Evolutionary conservation across 345 rosid genomes (phyloP).

Genomic region (Eucalyptus polybractea): DNA sequence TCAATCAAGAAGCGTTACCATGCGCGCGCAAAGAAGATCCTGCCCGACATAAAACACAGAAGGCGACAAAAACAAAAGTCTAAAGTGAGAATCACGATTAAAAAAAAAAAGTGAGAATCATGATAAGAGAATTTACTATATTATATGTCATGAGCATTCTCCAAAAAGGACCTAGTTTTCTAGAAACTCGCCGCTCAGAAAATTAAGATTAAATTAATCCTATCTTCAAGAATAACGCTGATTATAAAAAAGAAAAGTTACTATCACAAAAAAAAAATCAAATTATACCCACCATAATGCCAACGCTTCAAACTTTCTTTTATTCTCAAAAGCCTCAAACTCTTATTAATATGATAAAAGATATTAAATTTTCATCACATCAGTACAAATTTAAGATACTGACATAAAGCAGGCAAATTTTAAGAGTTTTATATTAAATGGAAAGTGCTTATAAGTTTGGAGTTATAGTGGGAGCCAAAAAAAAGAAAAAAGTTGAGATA

Average conservation of each 20-base stretch:
- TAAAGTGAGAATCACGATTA: not conserved
- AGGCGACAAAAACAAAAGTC: not conserved
- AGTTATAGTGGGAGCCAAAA: not conserved
- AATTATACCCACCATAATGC: rapidly evolving
- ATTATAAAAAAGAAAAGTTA: not conserved
- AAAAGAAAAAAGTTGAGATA: not conserved
- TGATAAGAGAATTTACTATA: too few species aligned
- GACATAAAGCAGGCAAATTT: not conserved
- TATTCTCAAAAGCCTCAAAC: not conserved
- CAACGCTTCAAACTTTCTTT: rapidly evolving
- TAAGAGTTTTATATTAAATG: not conserved
- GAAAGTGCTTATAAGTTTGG: not conserved
- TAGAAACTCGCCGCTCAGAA: not conserved
- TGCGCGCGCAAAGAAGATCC: rapidly evolving
- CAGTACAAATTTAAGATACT: not conserved
- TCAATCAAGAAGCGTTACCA: rapidly evolving
- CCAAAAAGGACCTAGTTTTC: not conserved
- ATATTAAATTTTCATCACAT: not conserved
- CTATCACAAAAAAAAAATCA: not conserved
- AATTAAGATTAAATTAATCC: not conserved
- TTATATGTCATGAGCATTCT: not conserved
- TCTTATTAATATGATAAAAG: not conserved
- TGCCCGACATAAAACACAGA: not conserved
- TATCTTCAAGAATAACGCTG: not conserved
- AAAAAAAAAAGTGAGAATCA: not conserved